These are phyloP conservation scores for Neurospora africana DNA, from an alignment of 495 filamentous ascomycete genomes.

Conservation along the genomic window DNA sequence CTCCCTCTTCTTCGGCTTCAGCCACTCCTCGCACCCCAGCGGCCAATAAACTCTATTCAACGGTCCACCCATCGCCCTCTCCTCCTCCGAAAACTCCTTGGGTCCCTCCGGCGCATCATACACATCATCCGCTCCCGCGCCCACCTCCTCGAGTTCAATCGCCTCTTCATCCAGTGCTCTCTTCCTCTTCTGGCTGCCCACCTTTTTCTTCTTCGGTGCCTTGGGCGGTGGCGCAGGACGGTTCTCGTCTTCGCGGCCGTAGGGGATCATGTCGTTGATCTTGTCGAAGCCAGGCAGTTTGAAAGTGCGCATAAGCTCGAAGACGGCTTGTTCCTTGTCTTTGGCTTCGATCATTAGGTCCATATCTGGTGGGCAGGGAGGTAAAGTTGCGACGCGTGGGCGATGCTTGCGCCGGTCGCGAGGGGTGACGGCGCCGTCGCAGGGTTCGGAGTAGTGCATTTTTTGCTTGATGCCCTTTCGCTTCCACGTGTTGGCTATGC, in stretches of 20 bases:
- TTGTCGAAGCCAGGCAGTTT: conserved; percentile 66
- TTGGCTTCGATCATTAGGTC: conserved; percentile 99
- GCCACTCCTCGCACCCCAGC: conserved; percentile 78
- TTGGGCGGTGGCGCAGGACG: conserved; percentile 35
- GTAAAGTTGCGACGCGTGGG: conserved; percentile 63
- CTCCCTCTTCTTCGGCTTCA: conserved; percentile 65
- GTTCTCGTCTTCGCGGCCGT: conserved; percentile 70
- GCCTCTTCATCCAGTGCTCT: conserved; percentile 18
- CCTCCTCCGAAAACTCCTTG: conserved; percentile 49
- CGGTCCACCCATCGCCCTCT: conserved; percentile 80
- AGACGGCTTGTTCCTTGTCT: conserved; percentile 95
- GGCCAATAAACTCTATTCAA: conserved; percentile 91
- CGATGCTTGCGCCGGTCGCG: conserved; percentile 75
- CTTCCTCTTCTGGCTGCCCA: conserved; percentile 14
- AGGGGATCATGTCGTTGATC: conserved; percentile 69
- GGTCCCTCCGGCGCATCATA: conserved; percentile 26
- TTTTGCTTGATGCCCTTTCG: conserved; percentile 83
- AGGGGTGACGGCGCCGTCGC: conserved; percentile 60
- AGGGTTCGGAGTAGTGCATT: conserved; percentile 90
- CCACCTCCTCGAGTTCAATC: conserved; percentile 34
- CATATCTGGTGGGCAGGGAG: conserved; percentile 72
- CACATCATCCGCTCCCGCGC: conserved; percentile 30
- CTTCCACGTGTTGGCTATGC: conserved; percentile 77
- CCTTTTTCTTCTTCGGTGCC: conserved; percentile 37
- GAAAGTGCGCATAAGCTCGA: conserved; percentile 83